A percentile compares a stretch with the other conserved stretches of the same genome.
Conservation (phyloP, 495 filamentous ascomycete species). For the Ramalina intermedia region DNA sequence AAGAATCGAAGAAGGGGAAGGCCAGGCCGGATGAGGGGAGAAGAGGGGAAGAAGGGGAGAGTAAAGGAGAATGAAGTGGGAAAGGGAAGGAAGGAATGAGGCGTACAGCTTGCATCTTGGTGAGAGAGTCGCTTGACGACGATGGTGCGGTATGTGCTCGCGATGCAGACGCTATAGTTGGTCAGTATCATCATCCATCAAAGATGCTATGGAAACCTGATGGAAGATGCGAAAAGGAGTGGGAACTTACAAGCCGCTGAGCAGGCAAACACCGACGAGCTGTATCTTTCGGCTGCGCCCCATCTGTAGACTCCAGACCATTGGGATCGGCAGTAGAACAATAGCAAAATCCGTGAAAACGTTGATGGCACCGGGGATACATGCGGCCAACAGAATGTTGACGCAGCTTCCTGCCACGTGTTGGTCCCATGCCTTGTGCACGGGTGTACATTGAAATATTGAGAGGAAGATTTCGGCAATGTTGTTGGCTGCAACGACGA, state of each 20-base stretch:
- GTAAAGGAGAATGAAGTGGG: no score
- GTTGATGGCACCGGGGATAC: constrained; percentile 16
- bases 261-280: constrained; percentile 6
- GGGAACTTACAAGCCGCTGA: neutral
- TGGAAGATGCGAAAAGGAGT: neutral
- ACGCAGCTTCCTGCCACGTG: constrained; percentile 14
- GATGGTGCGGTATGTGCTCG: neutral
- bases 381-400: constrained; percentile 12
- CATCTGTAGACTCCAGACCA: constrained; percentile 18
- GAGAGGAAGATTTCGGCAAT: neutral
- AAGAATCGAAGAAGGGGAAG: no score
- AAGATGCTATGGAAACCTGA: neutral
- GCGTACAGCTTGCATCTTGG: no score
- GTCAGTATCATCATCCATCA: neutral
- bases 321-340: constrained; percentile 17
- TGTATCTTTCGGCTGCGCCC: constrained; percentile 17
- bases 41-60: neutral
- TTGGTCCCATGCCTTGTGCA: constrained; percentile 1
- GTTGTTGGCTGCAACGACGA: constrained; percentile 22
- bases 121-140: neutral
- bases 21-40: neutral
- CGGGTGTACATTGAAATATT: constrained; percentile 3
- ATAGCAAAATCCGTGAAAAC: constrained; percentile 21
- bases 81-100: no score
- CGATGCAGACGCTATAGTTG: neutral